Evolutionary conservation across 2,329 filamentous ascomycete genomes (phyloP).

Genomic region (Alternaria brassicae): DNA sequence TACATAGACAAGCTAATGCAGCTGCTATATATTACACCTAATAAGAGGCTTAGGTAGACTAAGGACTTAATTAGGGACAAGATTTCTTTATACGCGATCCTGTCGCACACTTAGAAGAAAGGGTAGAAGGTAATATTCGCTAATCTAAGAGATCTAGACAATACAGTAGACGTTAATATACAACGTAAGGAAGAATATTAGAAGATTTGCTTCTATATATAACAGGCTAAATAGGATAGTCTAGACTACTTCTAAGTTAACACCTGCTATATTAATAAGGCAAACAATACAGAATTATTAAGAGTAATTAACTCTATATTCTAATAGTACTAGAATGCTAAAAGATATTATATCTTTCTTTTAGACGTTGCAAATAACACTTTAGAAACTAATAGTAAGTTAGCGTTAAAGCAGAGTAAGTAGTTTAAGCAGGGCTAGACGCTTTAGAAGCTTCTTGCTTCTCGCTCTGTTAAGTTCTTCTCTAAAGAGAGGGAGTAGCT

Average conservation of each 20-base stretch:
- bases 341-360: slow-evolving; percentile 27
- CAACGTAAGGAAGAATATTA: neutral
- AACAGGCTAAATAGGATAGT: slow-evolving; percentile 18
- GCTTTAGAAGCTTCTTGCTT: slow-evolving; percentile 27
- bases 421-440: slow-evolving; percentile 32
- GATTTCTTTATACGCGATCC: slow-evolving; percentile 9
- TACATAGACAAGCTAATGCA: slow-evolving; percentile 11
- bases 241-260: slow-evolving; percentile 4
- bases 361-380: slow-evolving; percentile 12
- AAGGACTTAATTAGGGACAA: slow-evolving; percentile 5
- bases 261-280: neutral
- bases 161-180: neutral
- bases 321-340: slow-evolving; percentile 21
- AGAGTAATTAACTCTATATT: slow-evolving; percentile 28
- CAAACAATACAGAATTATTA: neutral
- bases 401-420: slow-evolving; percentile 15
- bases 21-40: slow-evolving; percentile 15
- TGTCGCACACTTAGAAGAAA: slow-evolving; percentile 9
- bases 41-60: slow-evolving; percentile 11
- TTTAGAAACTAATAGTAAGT: neutral
- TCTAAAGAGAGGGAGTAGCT: slow-evolving; percentile 11
- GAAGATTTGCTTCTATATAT: slow-evolving; percentile 26
- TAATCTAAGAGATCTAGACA: neutral
- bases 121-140: neutral
- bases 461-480: slow-evolving; percentile 18